A percentile compares a stretch with the other conserved stretches of the same genome.
phyloP scores from a whole-genome alignment of 1,139 yeast species.

The Geotrichum restrictum region DNA sequence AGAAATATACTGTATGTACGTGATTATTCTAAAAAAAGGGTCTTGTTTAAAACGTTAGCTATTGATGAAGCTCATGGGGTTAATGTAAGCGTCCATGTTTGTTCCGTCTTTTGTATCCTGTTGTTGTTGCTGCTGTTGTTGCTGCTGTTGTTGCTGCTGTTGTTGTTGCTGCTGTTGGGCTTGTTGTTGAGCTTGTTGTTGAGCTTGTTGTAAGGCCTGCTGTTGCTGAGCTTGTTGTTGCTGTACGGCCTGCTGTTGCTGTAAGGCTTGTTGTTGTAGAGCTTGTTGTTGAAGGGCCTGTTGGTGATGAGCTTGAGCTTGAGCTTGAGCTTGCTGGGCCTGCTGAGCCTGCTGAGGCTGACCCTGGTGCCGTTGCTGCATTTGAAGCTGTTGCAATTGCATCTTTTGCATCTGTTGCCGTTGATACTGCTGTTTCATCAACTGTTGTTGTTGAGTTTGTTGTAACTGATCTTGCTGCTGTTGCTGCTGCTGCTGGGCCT shows the following conservation, averaged over 20 bases:
- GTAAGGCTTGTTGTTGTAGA: not conserved
- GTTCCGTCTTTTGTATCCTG: conserved; percentile 17
- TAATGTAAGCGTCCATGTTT: conserved; percentile 14
- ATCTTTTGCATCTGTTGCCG: conserved; percentile 1
- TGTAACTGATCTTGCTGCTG: conserved; percentile 15
- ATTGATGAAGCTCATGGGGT: conserved; percentile 19
- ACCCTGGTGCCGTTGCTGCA: conserved; percentile 16
- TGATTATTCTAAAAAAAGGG: no score
- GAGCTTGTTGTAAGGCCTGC: conserved; percentile 18
- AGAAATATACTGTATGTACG: no score
- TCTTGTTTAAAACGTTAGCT: no score
- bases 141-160: conserved; percentile 28
- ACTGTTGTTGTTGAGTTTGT: conserved; percentile 1
- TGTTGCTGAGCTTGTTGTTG: conserved; percentile 23
- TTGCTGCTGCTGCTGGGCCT: conserved; percentile 16
- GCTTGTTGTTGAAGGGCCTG: not conserved
- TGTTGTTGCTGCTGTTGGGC: conserved; percentile 11
- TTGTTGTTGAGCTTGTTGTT: conserved; percentile 11
- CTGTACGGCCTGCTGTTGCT: conserved; percentile 23
- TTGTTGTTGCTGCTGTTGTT: conserved; percentile 24
- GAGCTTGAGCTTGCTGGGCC: not conserved
- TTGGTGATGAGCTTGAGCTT: conserved; percentile 2
- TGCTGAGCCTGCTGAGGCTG: conserved; percentile 6
- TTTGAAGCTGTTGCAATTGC: conserved; percentile 3
- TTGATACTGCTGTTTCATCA: not conserved